Evolutionary conservation across 352 stramenopile genomes (phyloP), one percentile per base, ranked within the genome.

Genomic region (Phytophthora palmivora): DNA sequence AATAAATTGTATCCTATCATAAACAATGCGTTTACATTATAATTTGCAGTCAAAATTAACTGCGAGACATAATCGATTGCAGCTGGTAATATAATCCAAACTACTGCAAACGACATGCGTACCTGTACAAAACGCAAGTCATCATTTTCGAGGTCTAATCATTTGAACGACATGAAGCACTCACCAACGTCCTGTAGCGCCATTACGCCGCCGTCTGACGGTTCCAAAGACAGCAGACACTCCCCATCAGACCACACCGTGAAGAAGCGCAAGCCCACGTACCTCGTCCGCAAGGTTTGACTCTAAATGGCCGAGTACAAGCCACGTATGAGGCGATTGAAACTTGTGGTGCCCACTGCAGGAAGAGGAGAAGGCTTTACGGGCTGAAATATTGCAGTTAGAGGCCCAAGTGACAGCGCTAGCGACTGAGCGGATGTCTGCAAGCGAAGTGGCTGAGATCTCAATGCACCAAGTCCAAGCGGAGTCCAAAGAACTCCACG

Each of bases 181-280:
- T 22, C 22, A 0, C 16, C 16, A 22, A 52, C 1, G 11, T 10
- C 28, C 16, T 7, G 28, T 8, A 51, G 24, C 24, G 24, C 14
- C 30, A 22, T 18, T 8, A 45, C 30, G 33, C 8, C 41, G 3
- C 41, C 41, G 19, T 48, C 58, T 15, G 42, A 55, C 6, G 36
- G 16, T 10, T 62, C 52, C 0, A 30, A 9, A 2, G 54, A 56
- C 16, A 43, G 22, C 6, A 36, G 14, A n/a, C 18, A 38, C 33
- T 53, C 43, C 0, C 19, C 43, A 0, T 12, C 26, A 18, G 19
- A 32, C 2, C 39, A 44, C 6, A 6, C 61, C 10, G 18, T 12
- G 19, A 67, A 67, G 63, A 71, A 67, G 43, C 63, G 63, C 63
- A 71, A 63, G 19, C 44, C 52, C 24, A 68, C 60, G 60, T 69